Base-by-base conservation (phyloP, 192 early-diverging fungal genomes). In the Coemansia sp. region DNA sequence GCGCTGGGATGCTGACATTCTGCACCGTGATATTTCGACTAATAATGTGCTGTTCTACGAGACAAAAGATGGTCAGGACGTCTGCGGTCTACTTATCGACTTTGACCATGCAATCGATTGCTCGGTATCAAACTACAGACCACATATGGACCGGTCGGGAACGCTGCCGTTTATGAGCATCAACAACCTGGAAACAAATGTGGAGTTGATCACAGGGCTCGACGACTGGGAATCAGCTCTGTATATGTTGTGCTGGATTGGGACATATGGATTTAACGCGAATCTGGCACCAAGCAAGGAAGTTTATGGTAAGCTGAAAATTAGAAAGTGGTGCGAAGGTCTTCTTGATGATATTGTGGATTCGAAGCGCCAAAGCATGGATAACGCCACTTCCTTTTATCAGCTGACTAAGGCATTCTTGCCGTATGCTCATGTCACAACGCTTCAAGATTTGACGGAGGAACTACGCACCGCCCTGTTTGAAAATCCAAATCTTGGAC, bases 121-220 rank as follows among this genome's bases (percentile, higher is more conserved):
- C 4, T 12, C 25, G 47, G 41, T 6, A 1, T 18, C 46, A 10
- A 9, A 25, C 1, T 15, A 5, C 4, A 50, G 2, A 7, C 1
- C 15, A 18, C 53, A 33, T 6, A 7, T 19, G 9, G 55, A 45
- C 43, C 18, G 34, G 38, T 27, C 55, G 0, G 62, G 62, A 0
- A 69, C 67, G 5, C 38, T 61, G 0, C 62, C 59, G 10, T 76
- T 65, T 27, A 69, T 69, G 63, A 62, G 59, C 30, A 69, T 76
- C 30, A 55, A 49, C 50, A 69, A 69, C 15, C 48, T 76, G 9
- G 49, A 39, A 7, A 43, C 42, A 1, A 18, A 14, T 3, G 9
- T 15, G 15, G 46, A 18, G 4, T 7, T 6, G 30, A 43, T 40
- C 44, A 47, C 61, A 9, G 30, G n/a, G 8, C 53, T 63, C 25